Evolutionary conservation across 768 basidiomycete genomes (phyloP), one percentile per base, ranked within the genome.

Genomic region (Lentinula boryana): DNA sequence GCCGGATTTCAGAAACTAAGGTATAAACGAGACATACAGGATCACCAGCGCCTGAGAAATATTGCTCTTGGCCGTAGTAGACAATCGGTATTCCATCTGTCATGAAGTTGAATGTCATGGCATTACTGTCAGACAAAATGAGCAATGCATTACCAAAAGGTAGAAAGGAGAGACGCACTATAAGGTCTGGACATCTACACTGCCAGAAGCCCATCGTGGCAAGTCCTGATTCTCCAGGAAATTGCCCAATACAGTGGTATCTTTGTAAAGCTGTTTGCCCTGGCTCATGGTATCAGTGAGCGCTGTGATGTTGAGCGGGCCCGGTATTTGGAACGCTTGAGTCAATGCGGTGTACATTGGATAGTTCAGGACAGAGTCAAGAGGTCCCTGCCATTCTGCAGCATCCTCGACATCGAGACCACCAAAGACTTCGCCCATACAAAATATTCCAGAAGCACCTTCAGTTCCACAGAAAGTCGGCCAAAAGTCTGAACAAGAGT

Each of bases 11-110:
- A 48, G 32, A 18, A 43, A 27, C 27, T 15, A 43, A 18, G 15
- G 6, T 38, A 18, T 16, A 15, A 33, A 10, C 60, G 23, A 41
- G 33, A 66, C 80, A 65, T 70, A 89, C 86, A 38, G 90, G 90
- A 66, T 92, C 89, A 7, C 70, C 72, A 66, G 72, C 74, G 36
- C 90, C 91, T 59, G 72, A 75, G 69, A 89, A 86, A 43, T 78
- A 74, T 68, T 91, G 90, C 66, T 92, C 91, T 71, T 89, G 88
- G 1, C 91, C 90, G 62, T 90, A 89, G 69, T 92, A 93, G 10
- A 90, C 81, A 62, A 92, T 84, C 0, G 91, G 90, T 64, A 91
- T 89, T n/a, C 90, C 89, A 61, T 91, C 90, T 53, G 82, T 81
- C 83, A 91, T 84, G 71, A 89, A 91, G 60, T 75, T 85, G 66